Conservation (phyloP, 306 rosid species). For the Rosa multiflora region DNA sequence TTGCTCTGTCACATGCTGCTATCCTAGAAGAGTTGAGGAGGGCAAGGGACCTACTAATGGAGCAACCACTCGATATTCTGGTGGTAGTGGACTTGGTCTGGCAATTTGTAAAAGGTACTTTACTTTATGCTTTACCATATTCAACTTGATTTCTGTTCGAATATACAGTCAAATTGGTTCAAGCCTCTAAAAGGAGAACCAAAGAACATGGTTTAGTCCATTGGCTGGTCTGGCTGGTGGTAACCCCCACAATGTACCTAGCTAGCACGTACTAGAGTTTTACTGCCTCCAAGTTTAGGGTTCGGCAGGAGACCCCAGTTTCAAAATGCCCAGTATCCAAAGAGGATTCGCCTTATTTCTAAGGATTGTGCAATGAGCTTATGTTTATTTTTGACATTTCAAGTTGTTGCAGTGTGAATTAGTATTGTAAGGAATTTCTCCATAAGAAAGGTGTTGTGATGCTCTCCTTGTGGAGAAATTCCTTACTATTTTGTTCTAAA, state of each 20-base stretch:
- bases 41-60: conserved; percentile 92
- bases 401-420: background rate
- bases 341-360: background rate
- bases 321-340: background rate
- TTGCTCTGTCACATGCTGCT: conserved; percentile 99
- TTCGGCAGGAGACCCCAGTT: background rate
- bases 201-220: background rate
- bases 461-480: background rate
- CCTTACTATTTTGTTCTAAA: no score
- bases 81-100: conserved; percentile 90
- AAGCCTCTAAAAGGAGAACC: background rate
- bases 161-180: background rate
- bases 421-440: background rate
- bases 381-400: background rate
- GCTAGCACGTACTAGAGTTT: background rate
- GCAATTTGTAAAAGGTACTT: conserved; percentile 85
- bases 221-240: background rate
- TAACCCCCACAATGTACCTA: background rate
- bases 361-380: background rate
- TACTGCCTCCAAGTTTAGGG: background rate
- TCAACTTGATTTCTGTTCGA: conserved; percentile 16
- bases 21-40: conserved; percentile 97
- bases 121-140: conserved; percentile 15
- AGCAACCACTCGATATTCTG: conserved; percentile 64
- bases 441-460: conserved; percentile 6